Evolutionary conservation across 352 stramenopile species (phyloP), one percentile per base, ranked within the genome.

Genomic region (Globisporangium spinosum): DNA sequence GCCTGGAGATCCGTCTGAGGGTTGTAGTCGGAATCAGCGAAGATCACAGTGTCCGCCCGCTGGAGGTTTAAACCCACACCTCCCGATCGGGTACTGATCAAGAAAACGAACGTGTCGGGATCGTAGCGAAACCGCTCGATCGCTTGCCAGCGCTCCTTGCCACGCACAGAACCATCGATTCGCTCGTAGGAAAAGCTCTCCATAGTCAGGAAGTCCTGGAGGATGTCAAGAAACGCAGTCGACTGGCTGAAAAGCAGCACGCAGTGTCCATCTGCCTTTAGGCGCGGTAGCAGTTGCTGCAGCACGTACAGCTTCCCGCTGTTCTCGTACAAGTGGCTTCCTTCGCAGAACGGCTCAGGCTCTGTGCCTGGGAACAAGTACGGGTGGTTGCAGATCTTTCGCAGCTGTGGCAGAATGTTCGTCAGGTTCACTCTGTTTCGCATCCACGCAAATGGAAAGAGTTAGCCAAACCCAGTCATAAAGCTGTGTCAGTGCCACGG

Each of bases 401-500:
- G 77, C 8, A 94, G 70, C 65, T 99, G 93, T 69, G 99, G 99
- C 20, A 98, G 85, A 68, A 99, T 90, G 76, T 99, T 99, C 56
- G 98, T 98, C 60, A 99, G 80, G 58, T 88, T 79, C 34, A 91
- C 65, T 59, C 82, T 89, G 43, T 23, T 51, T 23, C 17, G 15
- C 17, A 22, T 22, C 15, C 43, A 49, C 43, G 35, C 35, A 49
- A 20, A 47, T 47, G 40, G 0, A 47, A n/a, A 49, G 43, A 49
- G 43, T 49, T 22, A 49, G 43, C 17, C 4, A 22, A 47, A 47
- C 12, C 3, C 38, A 47, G 13, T 13, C 38, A 47, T 47, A 47
- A 47, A 12, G 12, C 13, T 47, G 38, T 47, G 3, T 20, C 13
- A 20, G 20, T 47, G 3, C 7, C 7, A 49, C 4, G 15, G 13